Conservation (phyloP, 2,329 filamentous ascomycete species). For the Apiospora rasikravindrae region DNA sequence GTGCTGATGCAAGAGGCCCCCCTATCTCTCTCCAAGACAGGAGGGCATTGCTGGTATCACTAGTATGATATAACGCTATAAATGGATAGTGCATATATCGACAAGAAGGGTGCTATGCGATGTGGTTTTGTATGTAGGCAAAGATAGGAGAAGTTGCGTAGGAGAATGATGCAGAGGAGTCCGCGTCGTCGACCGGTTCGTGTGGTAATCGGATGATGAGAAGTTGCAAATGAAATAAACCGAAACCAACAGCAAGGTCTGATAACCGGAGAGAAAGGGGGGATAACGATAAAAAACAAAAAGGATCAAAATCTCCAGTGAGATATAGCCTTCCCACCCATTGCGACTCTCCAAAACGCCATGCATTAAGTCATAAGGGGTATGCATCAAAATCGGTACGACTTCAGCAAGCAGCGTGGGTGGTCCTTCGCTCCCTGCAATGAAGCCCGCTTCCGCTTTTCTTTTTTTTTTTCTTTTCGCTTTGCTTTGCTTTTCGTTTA, state of each 20-base stretch:
- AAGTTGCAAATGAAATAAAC: neutral
- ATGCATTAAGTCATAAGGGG: neutral
- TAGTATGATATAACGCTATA: conserved; percentile 25
- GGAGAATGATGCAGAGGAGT: neutral
- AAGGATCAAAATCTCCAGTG: conserved; percentile 9
- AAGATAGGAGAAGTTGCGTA: neutral
- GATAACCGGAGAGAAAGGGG: neutral
- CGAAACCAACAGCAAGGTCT: neutral
- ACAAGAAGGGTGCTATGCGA: neutral
- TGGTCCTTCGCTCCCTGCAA: neutral
- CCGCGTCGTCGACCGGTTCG: neutral
- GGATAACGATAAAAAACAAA: neutral
- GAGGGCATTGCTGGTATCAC: conserved; percentile 23
- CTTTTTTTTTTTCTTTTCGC: neutral
- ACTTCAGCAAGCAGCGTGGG: neutral
- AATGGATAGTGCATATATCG: neutral
- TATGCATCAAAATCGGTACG: neutral
- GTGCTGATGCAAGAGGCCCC: neutral
- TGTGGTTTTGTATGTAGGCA: neutral
- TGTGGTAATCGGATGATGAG: neutral
- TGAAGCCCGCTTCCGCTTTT: neutral
- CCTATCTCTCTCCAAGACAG: neutral
- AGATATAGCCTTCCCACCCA: neutral
- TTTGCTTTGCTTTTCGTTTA: neutral
- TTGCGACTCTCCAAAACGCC: neutral